These are phyloP conservation scores for Leishmania gerbilli DNA, from an alignment of 208 protist genomes.

Conservation along the genomic window DNA sequence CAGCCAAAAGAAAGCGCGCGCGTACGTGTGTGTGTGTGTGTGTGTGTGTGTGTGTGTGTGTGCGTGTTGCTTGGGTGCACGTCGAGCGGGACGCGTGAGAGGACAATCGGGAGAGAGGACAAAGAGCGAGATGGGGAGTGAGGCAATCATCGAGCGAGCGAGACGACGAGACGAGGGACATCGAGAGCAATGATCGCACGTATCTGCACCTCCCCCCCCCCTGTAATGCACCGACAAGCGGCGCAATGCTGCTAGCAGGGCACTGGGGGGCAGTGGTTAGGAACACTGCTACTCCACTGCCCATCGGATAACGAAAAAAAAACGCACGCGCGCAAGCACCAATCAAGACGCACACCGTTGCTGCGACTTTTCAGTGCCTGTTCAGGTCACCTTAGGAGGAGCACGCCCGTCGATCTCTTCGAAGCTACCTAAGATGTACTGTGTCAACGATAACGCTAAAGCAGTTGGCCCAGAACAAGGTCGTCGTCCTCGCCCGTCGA, in stretches of 20 bases:
- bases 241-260: background rate
- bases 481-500: slow-evolving; percentile 3
- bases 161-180: background rate
- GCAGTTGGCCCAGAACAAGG: slow-evolving; percentile 19
- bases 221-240: background rate
- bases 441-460: background rate
- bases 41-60: background rate
- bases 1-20: background rate
- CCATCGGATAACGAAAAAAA: background rate
- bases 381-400: background rate
- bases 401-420: background rate
- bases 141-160: no score
- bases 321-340: background rate
- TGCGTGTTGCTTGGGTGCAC: background rate
- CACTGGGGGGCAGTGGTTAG: background rate
- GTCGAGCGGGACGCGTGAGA: background rate
- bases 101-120: background rate
- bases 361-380: background rate
- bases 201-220: background rate
- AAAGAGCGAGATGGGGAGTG: background rate
- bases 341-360: background rate
- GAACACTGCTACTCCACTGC: background rate
- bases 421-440: no score
- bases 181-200: background rate
- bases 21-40: no score